phyloP scores from a whole-genome alignment of 192 early-diverging fungal species.

The Paraglomus brasilianum region DNA sequence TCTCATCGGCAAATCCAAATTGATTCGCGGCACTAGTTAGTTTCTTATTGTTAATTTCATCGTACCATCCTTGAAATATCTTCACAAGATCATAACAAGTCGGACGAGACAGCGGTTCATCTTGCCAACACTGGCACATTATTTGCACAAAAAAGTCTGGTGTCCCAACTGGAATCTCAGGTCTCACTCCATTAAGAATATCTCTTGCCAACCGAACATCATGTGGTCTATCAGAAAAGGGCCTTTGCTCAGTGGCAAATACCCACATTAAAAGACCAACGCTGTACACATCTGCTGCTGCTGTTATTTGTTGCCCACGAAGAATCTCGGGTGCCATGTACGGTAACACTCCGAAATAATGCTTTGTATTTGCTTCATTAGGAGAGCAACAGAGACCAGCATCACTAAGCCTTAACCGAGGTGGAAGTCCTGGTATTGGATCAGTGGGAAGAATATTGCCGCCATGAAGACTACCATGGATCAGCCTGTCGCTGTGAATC shows the following conservation, averaged over 20 bases:
- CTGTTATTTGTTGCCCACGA: background rate
- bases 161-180: background rate
- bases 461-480: background rate
- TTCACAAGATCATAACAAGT: slow-evolving; percentile 3
- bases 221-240: slow-evolving; percentile 19
- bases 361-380: background rate
- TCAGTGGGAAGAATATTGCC: slow-evolving; percentile 1
- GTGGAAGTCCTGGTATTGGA: background rate
- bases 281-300: slow-evolving; percentile 7
- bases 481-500: no score
- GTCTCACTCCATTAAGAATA: background rate
- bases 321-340: slow-evolving; percentile 5
- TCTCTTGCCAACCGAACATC: background rate
- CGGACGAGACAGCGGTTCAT: background rate
- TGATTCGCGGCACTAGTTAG: no score
- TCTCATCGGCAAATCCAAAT: no score
- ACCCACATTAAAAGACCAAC: slow-evolving; percentile 31
- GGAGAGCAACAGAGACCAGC: background rate
- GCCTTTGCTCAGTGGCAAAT: slow-evolving; percentile 17
- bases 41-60: no score
- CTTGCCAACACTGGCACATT: slow-evolving; percentile 14
- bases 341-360: background rate
- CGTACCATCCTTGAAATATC: slow-evolving; percentile 1
- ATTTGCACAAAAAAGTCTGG: slow-evolving; percentile 21
- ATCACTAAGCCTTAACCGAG: background rate